Evolutionary conservation across 2,329 filamentous ascomycete genomes (phyloP), one percentile per base, ranked within the genome.

Genomic region (Cladosporium velox): DNA sequence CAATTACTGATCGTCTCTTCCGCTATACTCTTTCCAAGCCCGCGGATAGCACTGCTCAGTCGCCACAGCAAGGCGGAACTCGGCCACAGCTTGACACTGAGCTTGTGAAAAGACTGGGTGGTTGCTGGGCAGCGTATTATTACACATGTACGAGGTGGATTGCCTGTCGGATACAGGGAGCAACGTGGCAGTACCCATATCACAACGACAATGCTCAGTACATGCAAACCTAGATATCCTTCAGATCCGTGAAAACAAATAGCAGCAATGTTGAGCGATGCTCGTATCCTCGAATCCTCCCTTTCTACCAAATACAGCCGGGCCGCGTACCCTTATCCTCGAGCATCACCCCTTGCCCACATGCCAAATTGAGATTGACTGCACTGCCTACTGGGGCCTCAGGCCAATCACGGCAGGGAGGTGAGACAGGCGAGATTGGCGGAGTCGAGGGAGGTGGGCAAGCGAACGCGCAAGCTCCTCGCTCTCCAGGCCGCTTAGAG

Each of bases 331-430:
- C 41, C 41, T 47, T 47, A 47, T 47, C 2, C 41, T 47, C 41
- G n/a, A 47, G n/a, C 4, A 7, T 11, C 21, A 12, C 52, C 52
- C 52, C 52, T 55, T 55, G 52, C 52, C 34, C 52, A 14, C 28
- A 55, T 55, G 52, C 52, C 52, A 55, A 44, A 63, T 63, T 63
- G 49, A 54, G 60, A 63, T 63, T 54, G 60, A 21, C 60, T 63
- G 49, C 60, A 63, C 60, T 41, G 60, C 60, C 60, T 44, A 35
- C 47, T 54, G n/a, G 49, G 30, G n/a, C 47, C 32, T 38, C 60
- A 55, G 60, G 59, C 59, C 59, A 62, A 54, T 62, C 47, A 24
- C 30, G 54, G 49, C 11, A 30, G 32, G 8, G 32, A 54, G 49
- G 24, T 49, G 55, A 58, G 55, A 58, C 55, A 58, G 34, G 55